phyloP scores from a whole-genome alignment of 441 rosid species.

The Brassica balearica region DNA sequence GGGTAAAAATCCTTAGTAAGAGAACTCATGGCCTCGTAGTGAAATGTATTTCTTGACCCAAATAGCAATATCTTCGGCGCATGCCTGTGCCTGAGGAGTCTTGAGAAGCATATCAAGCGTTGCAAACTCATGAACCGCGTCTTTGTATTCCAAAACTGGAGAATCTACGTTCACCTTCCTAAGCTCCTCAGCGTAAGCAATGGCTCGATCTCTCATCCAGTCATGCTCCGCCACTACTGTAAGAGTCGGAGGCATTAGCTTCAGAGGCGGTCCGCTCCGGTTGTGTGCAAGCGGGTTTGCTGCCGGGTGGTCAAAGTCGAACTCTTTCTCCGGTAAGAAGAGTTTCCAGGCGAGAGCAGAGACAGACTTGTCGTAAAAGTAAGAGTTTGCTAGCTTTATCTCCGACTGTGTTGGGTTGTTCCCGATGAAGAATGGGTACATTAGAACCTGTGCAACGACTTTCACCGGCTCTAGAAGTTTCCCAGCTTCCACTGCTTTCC shows the following conservation, averaged over 20 bases:
- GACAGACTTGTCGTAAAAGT: slow-evolving; percentile 63
- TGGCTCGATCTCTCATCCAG: slow-evolving; percentile 82
- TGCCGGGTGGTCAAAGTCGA: slow-evolving; percentile 67
- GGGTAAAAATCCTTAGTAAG: slow-evolving; percentile 52
- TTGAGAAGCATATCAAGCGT: slow-evolving; percentile 70
- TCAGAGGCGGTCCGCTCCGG: slow-evolving; percentile 60
- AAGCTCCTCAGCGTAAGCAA: slow-evolving; percentile 71
- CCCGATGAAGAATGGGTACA: slow-evolving; percentile 77
- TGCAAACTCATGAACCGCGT: slow-evolving; percentile 78
- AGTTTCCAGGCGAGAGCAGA: slow-evolving; percentile 71
- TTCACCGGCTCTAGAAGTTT: slow-evolving; percentile 52
- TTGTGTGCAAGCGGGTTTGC: slow-evolving; percentile 66
- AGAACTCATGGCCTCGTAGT: slow-evolving; percentile 69
- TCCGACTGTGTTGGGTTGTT: slow-evolving; percentile 64
- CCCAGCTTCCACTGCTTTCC: slow-evolving; percentile 67
- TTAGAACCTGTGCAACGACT: slow-evolving; percentile 74
- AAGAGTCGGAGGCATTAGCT: slow-evolving; percentile 54
- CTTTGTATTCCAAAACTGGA: slow-evolving; percentile 72
- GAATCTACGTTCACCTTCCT: slow-evolving; percentile 72
- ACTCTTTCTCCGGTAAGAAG: slow-evolving; percentile 60
- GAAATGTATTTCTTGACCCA: slow-evolving; percentile 77
- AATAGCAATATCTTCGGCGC: slow-evolving; percentile 71
- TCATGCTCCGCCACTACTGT: slow-evolving; percentile 32
- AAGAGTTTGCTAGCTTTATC: slow-evolving; percentile 66
- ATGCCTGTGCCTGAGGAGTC: slow-evolving; percentile 72